Evolutionary conservation across 2,329 filamentous ascomycete species (phyloP), one percentile per base, ranked within the genome.

Genomic region (Trichoderma harzianum): DNA sequence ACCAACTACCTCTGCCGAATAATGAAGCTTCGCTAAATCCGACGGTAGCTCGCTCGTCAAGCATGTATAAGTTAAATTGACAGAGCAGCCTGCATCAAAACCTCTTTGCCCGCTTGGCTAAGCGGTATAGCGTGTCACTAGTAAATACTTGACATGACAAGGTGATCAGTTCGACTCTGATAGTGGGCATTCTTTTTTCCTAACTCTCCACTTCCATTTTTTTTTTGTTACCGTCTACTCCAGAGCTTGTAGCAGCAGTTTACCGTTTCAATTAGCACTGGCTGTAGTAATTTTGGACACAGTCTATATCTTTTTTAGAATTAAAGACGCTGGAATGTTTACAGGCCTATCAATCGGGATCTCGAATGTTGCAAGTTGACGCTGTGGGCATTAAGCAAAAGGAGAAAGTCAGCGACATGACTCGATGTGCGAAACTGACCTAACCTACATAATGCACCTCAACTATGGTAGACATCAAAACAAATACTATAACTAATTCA

Each of bases 71-170:
- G 7, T 10, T 0, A 7, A 4, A 2, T 43, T 43, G 39, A 2
- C 12, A 0, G 1, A 28, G 6, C 0, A 53, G 11, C n/a, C 7
- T 3, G 8, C 6, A 18, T 2, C 53, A 62, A 36, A 16, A 63
- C 36, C 60, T 53, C 34, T 55, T 43, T 26, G 71, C 71, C 71
- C 67, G 61, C 67, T 72, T 72, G 71, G 71, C 71, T 72, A 67
- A 72, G 68, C 65, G 71, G 71, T 72, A 72, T 67, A 72, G 71
- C 71, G 71, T 72, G 71, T 72, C 68, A 73, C 71, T 68, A 71
- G 71, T 73, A 73, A 63, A 26, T 53, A 34, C 55, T 53, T 63
- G 72, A 71, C 69, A 73, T 71, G 71, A 72, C 69, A 72, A 72
- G 66, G 71, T 72, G 47, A 72, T 70, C 67, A 70, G 71, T 72